Base-by-base conservation (phyloP, 352 stramenopile species). In the Aphanomyces cochlioides region DNA sequence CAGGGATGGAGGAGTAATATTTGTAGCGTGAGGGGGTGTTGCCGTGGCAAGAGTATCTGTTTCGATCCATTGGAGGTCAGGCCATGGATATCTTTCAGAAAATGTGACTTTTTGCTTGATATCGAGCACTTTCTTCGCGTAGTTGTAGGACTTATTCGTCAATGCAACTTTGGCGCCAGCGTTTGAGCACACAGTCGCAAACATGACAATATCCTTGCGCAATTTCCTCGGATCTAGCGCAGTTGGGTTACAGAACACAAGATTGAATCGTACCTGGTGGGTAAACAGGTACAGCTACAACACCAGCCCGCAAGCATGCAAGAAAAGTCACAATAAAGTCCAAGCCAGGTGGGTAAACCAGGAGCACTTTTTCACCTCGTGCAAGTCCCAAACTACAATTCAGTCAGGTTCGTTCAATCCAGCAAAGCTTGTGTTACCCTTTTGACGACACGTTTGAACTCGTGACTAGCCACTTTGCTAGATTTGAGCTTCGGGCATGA, bases 311-410 rank as follows among this genome's bases (percentile, higher is more conserved):
- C 28, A 99, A 73, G 76, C 97, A 99, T 0, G 93, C 96, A 12
- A 99, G 72, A 72, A 99, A 99, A 3, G 95, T 83, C 36, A 99
- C 79, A 37, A 99, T 98, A 72, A 99, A 99, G 61, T 99, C 93
- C 8, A 99, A 82, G 0, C 88, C 96, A 7, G 98, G 98, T 37
- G 96, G 95, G 74, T 99, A 99, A 37, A 99, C 96, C 28, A 99
- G 83, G 43, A 99, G 75, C 19, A 97, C 91, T 41, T 83, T 85
- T 50, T 95, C 85, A 8, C 87, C 92, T 21, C 77, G 69, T 53
- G 85, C 79, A 13, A 93, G 54, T 1, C 79, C 81, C 40, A 92
- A 64, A 41, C 87, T 92, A 66, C 7, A 53, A 48, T 10, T 15
- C 4, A n/a, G 7, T 36, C 40, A 74, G 15, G 56, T 48, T 48